A percentile compares a stretch with the other conserved stretches of the same genome.
Conservation (phyloP, 2,329 filamentous ascomycete species). For the Diplocarpon rosae region DNA sequence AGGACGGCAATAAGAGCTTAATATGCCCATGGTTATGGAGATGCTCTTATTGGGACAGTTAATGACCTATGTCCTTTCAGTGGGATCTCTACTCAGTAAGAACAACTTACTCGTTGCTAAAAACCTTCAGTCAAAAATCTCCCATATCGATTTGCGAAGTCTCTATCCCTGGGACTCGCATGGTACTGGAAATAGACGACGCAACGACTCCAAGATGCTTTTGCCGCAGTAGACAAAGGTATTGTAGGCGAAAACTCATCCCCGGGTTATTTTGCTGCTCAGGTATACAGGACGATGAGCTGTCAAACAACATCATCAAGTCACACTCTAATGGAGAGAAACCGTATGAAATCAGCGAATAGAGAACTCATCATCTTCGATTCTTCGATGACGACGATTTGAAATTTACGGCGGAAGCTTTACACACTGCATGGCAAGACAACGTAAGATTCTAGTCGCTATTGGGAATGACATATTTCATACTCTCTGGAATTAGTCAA, state of each 20-base stretch:
- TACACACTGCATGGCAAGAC: conserved; percentile 34
- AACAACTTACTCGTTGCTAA: neutral
- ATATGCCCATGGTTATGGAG: conserved; percentile 21
- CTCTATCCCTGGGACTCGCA: conserved; percentile 22
- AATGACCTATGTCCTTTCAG: conserved; percentile 37
- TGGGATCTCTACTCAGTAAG: neutral
- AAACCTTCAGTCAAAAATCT: conserved; percentile 23
- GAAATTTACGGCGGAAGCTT: conserved; percentile 37
- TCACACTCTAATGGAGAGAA: conserved; percentile 3
- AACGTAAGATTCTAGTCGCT: neutral
- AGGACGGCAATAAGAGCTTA: conserved; percentile 28
- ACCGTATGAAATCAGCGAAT: conserved; percentile 3
- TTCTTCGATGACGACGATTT: conserved; percentile 9
- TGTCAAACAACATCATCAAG: conserved; percentile 4
- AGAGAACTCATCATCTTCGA: conserved; percentile 4
- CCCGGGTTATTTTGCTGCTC: conserved; percentile 26
- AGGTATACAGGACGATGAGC: conserved; percentile 4
- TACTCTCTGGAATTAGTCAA: too few species aligned
- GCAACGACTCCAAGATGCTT: conserved; percentile 32
- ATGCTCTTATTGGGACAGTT: conserved; percentile 28
- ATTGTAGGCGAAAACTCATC: conserved; percentile 11
- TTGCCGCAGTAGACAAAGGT: neutral
- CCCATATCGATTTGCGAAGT: conserved; percentile 29
- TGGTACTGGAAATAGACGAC: conserved; percentile 26
- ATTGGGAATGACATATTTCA: too few species aligned